Conservation (phyloP, 495 filamentous ascomycete species). For the Penicillium argentinense region DNA sequence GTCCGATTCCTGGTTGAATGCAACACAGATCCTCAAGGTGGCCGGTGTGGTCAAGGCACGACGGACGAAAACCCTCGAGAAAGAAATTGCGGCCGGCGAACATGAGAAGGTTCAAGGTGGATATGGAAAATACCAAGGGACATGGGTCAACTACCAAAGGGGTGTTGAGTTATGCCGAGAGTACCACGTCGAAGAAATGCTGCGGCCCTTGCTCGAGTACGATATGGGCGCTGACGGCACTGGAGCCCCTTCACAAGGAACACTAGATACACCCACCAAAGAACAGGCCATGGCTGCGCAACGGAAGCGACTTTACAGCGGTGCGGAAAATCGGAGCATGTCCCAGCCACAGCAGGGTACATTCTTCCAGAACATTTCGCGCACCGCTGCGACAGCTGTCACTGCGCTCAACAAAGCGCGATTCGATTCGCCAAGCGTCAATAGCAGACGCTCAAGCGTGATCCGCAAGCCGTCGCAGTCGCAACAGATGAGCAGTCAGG, state of each 20-base stretch:
- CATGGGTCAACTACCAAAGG: slow-evolving; percentile 91
- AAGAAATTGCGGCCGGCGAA: slow-evolving; percentile 91
- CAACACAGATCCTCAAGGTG: slow-evolving; percentile 93
- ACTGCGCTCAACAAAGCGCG: slow-evolving; percentile 94
- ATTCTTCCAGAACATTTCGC: slow-evolving; percentile 95
- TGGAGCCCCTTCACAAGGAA: slow-evolving; percentile 55
- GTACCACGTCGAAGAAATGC: slow-evolving; percentile 87
- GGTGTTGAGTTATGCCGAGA: slow-evolving; percentile 90
- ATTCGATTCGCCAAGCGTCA: slow-evolving; percentile 73
- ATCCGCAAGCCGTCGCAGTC: slow-evolving; percentile 45
- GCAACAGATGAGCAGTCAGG: slow-evolving; percentile 63
- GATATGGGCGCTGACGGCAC: slow-evolving; percentile 79
- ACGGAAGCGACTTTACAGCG: slow-evolving; percentile 82
- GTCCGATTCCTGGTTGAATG: slow-evolving; percentile 89
- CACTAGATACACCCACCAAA: slow-evolving; percentile 91
- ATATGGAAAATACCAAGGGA: slow-evolving; percentile 98
- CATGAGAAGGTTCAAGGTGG: slow-evolving; percentile 99
- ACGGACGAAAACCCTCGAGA: slow-evolving; percentile 94
- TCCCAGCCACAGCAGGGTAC: slow-evolving; percentile 71
- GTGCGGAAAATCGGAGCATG: slow-evolving; percentile 63
- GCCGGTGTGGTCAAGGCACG: slow-evolving; percentile 96
- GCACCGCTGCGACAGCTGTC: slow-evolving; percentile 85
- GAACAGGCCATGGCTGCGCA: slow-evolving; percentile 99
- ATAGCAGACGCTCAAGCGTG: slow-evolving; percentile 49
- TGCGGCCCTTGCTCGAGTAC: slow-evolving; percentile 83